Evolutionary conservation across 2,329 filamentous ascomycete genomes (phyloP), one percentile per base, ranked within the genome.

Genomic region (Parasarocladium wereldwijsianum): DNA sequence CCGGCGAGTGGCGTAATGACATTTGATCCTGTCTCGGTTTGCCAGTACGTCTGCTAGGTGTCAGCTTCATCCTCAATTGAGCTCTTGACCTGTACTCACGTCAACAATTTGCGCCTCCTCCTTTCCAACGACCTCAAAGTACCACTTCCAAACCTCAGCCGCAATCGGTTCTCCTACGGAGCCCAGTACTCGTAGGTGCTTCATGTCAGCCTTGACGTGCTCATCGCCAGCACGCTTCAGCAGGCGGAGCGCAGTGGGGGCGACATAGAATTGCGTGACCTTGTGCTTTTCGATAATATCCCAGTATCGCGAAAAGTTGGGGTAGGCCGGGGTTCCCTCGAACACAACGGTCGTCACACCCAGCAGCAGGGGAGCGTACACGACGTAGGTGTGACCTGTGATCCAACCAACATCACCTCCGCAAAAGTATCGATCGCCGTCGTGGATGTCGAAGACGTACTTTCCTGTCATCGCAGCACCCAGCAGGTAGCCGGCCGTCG

Each of bases 71-170:
- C 13, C n/a, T 11, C 17, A 6, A 16, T 20, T 2, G 4, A 18
- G 17, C 17, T n/a, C 16, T 21, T 13, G 26, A 6, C 12, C 4
- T 6, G 6, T 32, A 71, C 84, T 70, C 64, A 93, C 85, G 54
- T 98, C 90, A 32, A 94, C 77, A 53, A 98, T 67, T 49, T 98
- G 90, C 28, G 83, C 79, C 55, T 93, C 77, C 56, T 87, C 78
- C 66, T 85, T 92, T 48, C 90, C 90, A 31, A 98, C 85, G 42
- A 80, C 70, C 56, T 96, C 85, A 52, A 85, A 87, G 61, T 96
- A 98, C 90, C 90, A 98, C 62, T 96, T 96, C 90, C 90, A 98
- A 35, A 98, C 81, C 56, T 98, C 90, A 14, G 87, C 83, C 12
- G 90, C 87, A 46, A 98, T 98, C 22, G 90, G 90, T 62, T 98